Evolutionary conservation across 192 early-diverging fungal species (phyloP).

Genomic region (Powellomyces hirtus): DNA sequence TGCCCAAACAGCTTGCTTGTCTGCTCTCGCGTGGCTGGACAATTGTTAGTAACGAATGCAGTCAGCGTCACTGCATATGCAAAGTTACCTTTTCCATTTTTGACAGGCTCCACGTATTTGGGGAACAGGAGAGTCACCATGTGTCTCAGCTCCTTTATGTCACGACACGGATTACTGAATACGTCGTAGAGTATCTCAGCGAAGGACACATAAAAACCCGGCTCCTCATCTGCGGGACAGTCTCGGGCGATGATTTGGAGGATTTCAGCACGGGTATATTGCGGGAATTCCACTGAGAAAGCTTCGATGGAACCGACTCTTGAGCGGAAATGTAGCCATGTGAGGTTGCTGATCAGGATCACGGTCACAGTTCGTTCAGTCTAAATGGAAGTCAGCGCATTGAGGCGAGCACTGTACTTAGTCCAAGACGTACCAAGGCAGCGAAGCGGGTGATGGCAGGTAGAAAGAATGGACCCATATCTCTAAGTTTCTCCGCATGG

Average conservation of each 20-base stretch:
- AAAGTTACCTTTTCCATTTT: constrained; percentile 62
- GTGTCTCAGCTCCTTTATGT: constrained; percentile 85
- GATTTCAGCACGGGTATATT: constrained; percentile 71
- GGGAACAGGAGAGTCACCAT: constrained; percentile 78
- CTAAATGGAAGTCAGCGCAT: not conserved
- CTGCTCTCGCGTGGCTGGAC: constrained; percentile 60
- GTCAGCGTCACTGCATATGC: not conserved
- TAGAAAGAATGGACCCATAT: constrained; percentile 64
- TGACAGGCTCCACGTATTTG: constrained; percentile 84
- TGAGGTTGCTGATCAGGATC: constrained; percentile 70
- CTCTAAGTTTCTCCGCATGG: constrained; percentile 74
- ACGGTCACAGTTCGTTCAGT: constrained; percentile 19
- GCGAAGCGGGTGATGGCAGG: constrained; percentile 67
- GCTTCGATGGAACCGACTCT: constrained; percentile 53
- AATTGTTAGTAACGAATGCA: not conserved
- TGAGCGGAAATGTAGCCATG: constrained; percentile 77
- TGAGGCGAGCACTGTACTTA: constrained; percentile 24
- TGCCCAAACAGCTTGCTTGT: constrained; percentile 71
- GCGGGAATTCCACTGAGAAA: constrained; percentile 71
- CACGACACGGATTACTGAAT: constrained; percentile 74
- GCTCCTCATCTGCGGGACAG: constrained; percentile 61
- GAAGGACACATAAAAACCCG: constrained; percentile 68
- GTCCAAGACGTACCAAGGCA: constrained; percentile 49
- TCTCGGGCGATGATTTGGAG: constrained; percentile 70
- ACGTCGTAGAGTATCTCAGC: constrained; percentile 78